Percentiles rank a stretch among this genome's conserved stretches.
Evolutionary conservation across 2,329 filamentous ascomycete species (phyloP).

Genomic region (Monosporascus ibericus): DNA sequence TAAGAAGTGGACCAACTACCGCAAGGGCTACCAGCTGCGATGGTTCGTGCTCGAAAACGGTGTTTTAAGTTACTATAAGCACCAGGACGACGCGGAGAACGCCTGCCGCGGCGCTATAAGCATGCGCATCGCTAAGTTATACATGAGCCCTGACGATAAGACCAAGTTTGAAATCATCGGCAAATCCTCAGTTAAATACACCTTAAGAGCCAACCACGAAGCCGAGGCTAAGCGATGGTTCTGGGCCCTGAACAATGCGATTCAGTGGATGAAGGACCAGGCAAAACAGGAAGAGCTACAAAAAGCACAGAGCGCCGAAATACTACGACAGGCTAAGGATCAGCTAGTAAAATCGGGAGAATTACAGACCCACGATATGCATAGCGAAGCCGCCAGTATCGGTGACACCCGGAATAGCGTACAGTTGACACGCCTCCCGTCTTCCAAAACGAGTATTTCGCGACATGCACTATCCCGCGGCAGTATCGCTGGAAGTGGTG

Average conservation of each 20-base stretch:
- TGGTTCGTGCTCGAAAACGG: constrained; percentile 99
- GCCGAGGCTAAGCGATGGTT: constrained; percentile 99
- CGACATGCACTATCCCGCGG: constrained; percentile 28
- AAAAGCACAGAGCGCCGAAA: constrained; percentile 66
- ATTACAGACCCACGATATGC: constrained; percentile 38
- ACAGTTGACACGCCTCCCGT: constrained; percentile 38
- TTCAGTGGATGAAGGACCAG: constrained; percentile 97
- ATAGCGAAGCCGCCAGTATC: constrained; percentile 47
- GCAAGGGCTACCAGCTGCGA: constrained; percentile 88
- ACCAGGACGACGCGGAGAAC: constrained; percentile 93
- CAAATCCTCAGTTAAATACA: constrained; percentile 98
- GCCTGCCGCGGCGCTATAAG: constrained; percentile 97
- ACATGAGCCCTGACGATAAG: constrained; percentile 97
- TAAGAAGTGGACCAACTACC: constrained; percentile 99
- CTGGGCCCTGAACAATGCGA: constrained; percentile 97
- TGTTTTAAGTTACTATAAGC: constrained; percentile 97
- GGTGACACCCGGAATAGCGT: constrained; percentile 41
- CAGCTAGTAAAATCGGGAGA: constrained; percentile 56
- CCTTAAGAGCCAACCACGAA: constrained; percentile 94
- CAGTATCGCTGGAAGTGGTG: constrained; percentile 43
- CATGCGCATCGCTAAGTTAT: constrained; percentile 90
- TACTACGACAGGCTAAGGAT: constrained; percentile 71
- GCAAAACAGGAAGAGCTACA: constrained; percentile 83
- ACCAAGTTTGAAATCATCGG: constrained; percentile 96
- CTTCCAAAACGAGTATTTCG: constrained; percentile 23